Evolutionary conservation across 192 early-diverging fungal genomes (phyloP).

Genomic region (Linnemannia schmuckeri): DNA sequence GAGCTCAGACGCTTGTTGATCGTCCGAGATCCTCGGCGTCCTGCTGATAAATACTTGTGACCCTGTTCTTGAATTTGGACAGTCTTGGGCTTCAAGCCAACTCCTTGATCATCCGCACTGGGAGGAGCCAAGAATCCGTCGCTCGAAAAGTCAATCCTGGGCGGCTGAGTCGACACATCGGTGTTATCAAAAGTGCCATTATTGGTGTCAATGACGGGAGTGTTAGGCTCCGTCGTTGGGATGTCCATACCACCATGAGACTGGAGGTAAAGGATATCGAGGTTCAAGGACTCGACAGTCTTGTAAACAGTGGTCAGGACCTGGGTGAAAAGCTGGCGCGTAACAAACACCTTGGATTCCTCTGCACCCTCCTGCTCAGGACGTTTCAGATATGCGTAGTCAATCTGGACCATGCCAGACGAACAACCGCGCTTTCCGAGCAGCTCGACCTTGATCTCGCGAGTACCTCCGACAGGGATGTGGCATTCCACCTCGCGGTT

Average conservation of each 20-base stretch:
- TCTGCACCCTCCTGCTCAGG: constrained; percentile 25
- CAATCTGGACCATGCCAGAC: constrained; percentile 77
- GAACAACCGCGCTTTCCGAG: constrained; percentile 80
- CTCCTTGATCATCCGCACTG: neutral
- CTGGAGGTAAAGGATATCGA: constrained; percentile 75
- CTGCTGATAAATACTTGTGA: neutral
- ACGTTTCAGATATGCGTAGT: constrained; percentile 73
- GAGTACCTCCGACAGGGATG: constrained; percentile 65
- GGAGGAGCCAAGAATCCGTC: constrained; percentile 56
- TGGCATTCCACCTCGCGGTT: constrained; percentile 60
- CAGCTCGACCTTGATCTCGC: constrained; percentile 70
- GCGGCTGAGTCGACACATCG: constrained; percentile 1
- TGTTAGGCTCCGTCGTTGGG: constrained; percentile 38
- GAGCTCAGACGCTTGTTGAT: constrained; percentile 53
- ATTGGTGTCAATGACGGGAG: constrained; percentile 14
- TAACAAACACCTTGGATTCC: constrained; percentile 66
- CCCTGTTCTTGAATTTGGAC: constrained; percentile 17
- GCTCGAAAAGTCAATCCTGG: constrained; percentile 59
- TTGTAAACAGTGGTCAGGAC: constrained; percentile 78
- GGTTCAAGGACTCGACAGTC: constrained; percentile 71
- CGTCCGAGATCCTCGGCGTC: constrained; percentile 48
- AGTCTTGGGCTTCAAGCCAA: neutral
- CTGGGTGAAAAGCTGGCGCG: constrained; percentile 74
- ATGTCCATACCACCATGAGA: constrained; percentile 55
- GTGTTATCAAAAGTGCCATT: constrained; percentile 11